Evolutionary conservation across 169 alveolate genomes (phyloP).

Genomic region (Perkinsus chesapeaki): DNA sequence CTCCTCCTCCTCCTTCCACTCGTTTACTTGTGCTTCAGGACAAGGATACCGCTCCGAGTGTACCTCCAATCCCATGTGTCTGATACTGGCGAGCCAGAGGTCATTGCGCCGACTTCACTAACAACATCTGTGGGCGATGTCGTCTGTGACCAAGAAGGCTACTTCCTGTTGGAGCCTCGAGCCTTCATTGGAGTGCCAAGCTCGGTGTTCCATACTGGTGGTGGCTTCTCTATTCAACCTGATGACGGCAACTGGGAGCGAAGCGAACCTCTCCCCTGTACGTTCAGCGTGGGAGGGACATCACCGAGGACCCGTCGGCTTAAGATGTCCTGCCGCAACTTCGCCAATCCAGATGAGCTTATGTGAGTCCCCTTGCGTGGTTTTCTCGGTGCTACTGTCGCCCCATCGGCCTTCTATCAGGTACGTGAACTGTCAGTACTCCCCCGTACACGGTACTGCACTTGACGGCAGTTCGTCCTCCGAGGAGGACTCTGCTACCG

Average conservation of each 20-base stretch:
- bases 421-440: background rate
- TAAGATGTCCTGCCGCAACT: background rate
- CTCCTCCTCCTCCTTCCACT: background rate
- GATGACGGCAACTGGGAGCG: constrained; percentile 1
- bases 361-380: background rate
- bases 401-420: background rate
- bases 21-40: background rate
- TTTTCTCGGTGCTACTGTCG: background rate
- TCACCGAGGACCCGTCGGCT: background rate
- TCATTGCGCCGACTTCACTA: background rate
- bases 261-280: background rate
- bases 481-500: background rate
- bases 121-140: background rate
- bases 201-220: background rate
- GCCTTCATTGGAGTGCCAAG: background rate
- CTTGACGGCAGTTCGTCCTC: background rate
- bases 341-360: background rate
- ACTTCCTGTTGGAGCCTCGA: background rate
- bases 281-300: background rate
- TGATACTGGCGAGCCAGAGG: background rate
- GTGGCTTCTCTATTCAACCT: background rate
- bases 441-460: background rate
- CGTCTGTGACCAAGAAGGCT: background rate
- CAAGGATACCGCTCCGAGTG: background rate
- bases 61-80: background rate